Base-by-base conservation (phyloP, 176 grass and related monocot species). In the Themeda triandra region DNA sequence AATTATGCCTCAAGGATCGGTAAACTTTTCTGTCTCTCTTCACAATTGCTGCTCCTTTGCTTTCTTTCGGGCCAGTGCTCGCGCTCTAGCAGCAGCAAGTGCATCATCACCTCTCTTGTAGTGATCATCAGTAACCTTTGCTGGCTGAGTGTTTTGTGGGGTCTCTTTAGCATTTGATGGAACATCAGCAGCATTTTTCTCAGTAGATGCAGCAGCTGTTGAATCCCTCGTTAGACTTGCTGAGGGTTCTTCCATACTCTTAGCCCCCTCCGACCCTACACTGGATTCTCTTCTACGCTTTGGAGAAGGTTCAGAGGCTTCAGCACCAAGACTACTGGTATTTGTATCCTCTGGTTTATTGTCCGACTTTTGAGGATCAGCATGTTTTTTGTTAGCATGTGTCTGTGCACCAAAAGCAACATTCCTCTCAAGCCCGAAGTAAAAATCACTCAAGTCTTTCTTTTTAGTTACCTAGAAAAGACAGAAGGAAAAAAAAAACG, bases 371-470 rank as follows among this genome's bases (percentile, higher is more conserved):
- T 84, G 80, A 74, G 80, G 69, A 48, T 92, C 79, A 11, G 73
- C 74, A n/a, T 14, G 6, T 72, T 90, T 87, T 80, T 73, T 24
- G 4, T 27, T 40, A 13, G 78, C 87, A 75, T 86, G 77, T 2
- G 29, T 63, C 12, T 8, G 63, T 78, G 89, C 93, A 77, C 96
- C 96, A 24, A 95, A 93, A 86, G 96, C 96, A 73, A 98, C 92
- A 87, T 98, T 99, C 77, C 91, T 88, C 66, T 56, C 54, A 74
- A 99, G 96, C 18, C 93, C 80, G 62, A 99, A 96, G 87, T 99
- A 99, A 79, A 99, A 99, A 65, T 94, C 96, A 51, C 93, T 99
- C 73, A 99, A 54, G 58, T 99, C 93, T 85, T 82, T 96, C 91
- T 99, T 98, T 87, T 98, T 98, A 5, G 96, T 98, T 49, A 98